A percentile compares a stretch with the other conserved stretches of the same genome.
Evolutionary conservation across 2,329 filamentous ascomycete genomes (phyloP).

Genomic region (Tolypocladium endophyticum): DNA sequence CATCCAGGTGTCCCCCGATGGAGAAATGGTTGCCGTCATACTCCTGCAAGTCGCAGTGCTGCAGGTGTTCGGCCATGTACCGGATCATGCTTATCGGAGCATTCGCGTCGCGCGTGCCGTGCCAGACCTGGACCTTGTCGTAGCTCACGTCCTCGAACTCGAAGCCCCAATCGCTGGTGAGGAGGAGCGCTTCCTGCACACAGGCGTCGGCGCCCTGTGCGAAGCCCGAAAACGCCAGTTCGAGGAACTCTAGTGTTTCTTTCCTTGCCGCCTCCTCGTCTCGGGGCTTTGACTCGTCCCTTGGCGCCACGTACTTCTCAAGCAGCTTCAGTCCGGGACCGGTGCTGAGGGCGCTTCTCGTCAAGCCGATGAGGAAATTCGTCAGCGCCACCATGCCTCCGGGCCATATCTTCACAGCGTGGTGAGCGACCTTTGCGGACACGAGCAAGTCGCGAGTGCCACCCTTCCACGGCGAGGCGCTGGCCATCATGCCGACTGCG

Average conservation of each 20-base stretch:
- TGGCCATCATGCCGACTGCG: slow-evolving; percentile 25
- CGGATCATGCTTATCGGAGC: slow-evolving; percentile 20
- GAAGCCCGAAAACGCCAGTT: slow-evolving; percentile 14
- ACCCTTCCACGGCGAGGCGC: slow-evolving; percentile 21
- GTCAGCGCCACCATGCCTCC: background rate
- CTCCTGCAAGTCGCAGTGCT: slow-evolving; percentile 19
- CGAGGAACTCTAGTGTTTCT: slow-evolving; percentile 16
- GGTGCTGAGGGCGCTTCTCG: background rate
- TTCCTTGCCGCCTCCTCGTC: slow-evolving; percentile 10
- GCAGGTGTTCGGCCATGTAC: slow-evolving; percentile 24
- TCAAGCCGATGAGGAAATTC: background rate
- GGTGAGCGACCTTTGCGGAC: slow-evolving; percentile 3
- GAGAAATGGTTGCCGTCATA: slow-evolving; percentile 23
- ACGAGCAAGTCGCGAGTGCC: slow-evolving; percentile 18
- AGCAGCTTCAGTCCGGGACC: background rate
- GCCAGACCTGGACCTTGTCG: slow-evolving; percentile 18
- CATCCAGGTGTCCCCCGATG: slow-evolving; percentile 13
- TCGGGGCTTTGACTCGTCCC: background rate
- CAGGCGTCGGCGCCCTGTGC: slow-evolving; percentile 13
- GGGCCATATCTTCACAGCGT: slow-evolving; percentile 7
- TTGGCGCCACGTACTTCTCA: background rate
- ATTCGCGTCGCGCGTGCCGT: slow-evolving; percentile 20
- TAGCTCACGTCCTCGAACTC: slow-evolving; percentile 15
- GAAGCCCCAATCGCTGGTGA: slow-evolving; percentile 20
- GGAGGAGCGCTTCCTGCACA: slow-evolving; percentile 18